These are phyloP conservation scores for Fusarium haematococcum DNA, from an alignment of 2,329 filamentous ascomycete species.

Conservation along the genomic window DNA sequence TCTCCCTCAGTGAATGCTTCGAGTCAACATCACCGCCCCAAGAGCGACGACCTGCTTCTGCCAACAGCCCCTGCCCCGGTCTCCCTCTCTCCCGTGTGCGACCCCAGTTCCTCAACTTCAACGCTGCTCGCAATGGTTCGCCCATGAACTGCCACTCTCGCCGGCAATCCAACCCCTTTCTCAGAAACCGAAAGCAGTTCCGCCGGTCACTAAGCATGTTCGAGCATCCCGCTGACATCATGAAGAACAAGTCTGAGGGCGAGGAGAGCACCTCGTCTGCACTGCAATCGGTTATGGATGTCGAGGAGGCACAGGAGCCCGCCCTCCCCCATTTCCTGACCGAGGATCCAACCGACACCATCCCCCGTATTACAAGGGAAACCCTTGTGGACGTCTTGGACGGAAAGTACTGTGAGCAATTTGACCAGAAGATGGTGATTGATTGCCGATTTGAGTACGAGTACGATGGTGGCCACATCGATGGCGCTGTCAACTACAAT, in stretches of 20 bases:
- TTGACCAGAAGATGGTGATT: constrained; percentile 86
- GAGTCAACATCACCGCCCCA: constrained; percentile 78
- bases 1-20: constrained; percentile 85
- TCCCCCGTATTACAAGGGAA: constrained; percentile 86
- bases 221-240: constrained; percentile 88
- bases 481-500: constrained; percentile 94
- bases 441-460: constrained; percentile 99
- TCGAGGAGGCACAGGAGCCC: constrained; percentile 80
- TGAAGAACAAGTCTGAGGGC: constrained; percentile 78
- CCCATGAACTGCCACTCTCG: constrained; percentile 78
- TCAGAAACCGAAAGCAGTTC: constrained; percentile 87
- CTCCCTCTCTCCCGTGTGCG: constrained; percentile 72
- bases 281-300: constrained; percentile 83
- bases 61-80: constrained; percentile 67
- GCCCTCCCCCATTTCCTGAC: constrained; percentile 86
- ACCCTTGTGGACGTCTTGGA: constrained; percentile 91
- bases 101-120: constrained; percentile 72
- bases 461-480: constrained; percentile 95
- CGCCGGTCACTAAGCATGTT: constrained; percentile 98
- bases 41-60: constrained; percentile 71
- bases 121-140: constrained; percentile 74
- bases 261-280: constrained; percentile 56
- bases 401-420: constrained; percentile 81
- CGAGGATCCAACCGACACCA: constrained; percentile 83
- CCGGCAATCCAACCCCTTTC: constrained; percentile 77